phyloP scores from a whole-genome alignment of 1,139 yeast species.

The Kodamaea sp. region DNA sequence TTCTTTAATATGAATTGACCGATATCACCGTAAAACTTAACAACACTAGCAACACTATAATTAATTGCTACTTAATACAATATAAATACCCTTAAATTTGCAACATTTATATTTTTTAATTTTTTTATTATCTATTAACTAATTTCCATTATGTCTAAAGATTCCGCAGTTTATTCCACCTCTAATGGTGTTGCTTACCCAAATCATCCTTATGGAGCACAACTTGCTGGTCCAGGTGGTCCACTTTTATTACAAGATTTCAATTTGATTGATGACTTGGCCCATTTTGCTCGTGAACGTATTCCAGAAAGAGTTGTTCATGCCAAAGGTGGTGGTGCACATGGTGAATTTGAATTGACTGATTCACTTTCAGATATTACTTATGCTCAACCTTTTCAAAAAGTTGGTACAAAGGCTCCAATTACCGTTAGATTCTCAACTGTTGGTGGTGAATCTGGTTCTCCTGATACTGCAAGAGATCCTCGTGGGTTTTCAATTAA shows the following conservation, averaged over 20 bases:
- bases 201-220: constrained; percentile 27
- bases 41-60: no score
- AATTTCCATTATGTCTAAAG: constrained; percentile 17
- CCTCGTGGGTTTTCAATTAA: constrained; percentile 59
- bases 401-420: constrained; percentile 47
- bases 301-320: constrained; percentile 65
- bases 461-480: constrained; percentile 56
- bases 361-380: constrained; percentile 53
- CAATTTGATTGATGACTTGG: constrained; percentile 50
- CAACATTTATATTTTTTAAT: no score
- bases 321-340: constrained; percentile 65
- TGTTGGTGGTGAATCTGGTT: constrained; percentile 58
- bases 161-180: constrained; percentile 25
- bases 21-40: no score
- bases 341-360: constrained; percentile 57
- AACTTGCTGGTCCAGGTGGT: constrained; percentile 41
- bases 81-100: no score
- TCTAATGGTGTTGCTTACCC: constrained; percentile 27
- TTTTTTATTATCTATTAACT: no score
- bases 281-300: constrained; percentile 62
- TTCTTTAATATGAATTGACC: no score
- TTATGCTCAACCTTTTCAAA: constrained; percentile 45
- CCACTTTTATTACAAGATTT: constrained; percentile 57
- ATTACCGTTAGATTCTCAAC: constrained; percentile 53
- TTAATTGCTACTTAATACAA: no score